Evolutionary conservation across 495 filamentous ascomycete genomes (phyloP).

Genomic region (Friedmanniomyces endolithicus): DNA sequence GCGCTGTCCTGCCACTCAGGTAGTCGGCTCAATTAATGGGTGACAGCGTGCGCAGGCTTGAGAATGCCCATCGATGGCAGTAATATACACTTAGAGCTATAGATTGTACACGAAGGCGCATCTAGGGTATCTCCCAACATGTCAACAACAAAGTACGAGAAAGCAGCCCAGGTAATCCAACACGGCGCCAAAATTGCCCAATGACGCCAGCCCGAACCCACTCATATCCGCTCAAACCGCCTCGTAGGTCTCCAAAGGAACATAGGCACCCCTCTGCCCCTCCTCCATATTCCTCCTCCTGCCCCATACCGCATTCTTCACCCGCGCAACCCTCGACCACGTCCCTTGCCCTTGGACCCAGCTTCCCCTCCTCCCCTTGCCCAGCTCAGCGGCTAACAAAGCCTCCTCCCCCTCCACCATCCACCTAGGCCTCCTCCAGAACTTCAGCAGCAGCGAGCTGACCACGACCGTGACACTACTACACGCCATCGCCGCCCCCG

Average conservation of each 20-base stretch:
- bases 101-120: neutral
- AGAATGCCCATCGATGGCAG: too few species aligned
- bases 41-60: too few species aligned
- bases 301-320: conserved; percentile 27
- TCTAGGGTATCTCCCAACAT: neutral
- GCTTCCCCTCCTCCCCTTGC: conserved; percentile 27
- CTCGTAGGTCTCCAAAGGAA: conserved; percentile 17
- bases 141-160: neutral
- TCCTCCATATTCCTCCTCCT: conserved; percentile 26
- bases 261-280: conserved; percentile 19
- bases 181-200: too few species aligned
- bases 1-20: too few species aligned
- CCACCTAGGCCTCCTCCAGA: conserved; percentile 79
- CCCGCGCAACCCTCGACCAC: conserved; percentile 19
- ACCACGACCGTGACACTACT: conserved; percentile 83
- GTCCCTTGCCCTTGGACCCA: conserved; percentile 6
- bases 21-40: too few species aligned
- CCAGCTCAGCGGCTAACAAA: conserved; percentile 6
- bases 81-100: neutral
- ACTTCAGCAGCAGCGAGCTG: conserved; percentile 70
- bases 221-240: conserved; percentile 9
- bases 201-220: too few species aligned
- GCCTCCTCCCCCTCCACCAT: conserved; percentile 64
- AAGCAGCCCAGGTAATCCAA: neutral
- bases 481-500: conserved; percentile 85